A percentile compares a stretch with the other conserved stretches of the same genome.
These are phyloP conservation scores for Mycena maculata DNA, from an alignment of 768 basidiomycete genomes.

Conservation along the genomic window DNA sequence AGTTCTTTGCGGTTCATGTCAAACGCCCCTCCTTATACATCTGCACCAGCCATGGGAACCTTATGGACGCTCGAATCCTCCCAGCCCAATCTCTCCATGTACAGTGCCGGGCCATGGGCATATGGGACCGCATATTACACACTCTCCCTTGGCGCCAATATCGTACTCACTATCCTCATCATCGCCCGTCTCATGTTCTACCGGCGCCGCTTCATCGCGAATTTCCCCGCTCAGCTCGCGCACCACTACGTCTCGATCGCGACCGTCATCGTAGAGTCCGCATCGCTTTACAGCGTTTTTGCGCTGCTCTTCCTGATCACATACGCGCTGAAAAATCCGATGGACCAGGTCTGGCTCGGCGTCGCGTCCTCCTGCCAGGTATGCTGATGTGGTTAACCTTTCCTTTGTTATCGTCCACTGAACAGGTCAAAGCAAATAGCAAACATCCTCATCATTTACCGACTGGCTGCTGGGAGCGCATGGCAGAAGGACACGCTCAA, in stretches of 20 bases:
- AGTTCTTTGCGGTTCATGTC: not conserved
- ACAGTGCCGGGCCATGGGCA: constrained; percentile 48
- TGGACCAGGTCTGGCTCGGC: constrained; percentile 48
- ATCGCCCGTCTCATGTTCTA: constrained; percentile 46
- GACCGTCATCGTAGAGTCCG: constrained; percentile 55
- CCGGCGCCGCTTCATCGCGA: constrained; percentile 39
- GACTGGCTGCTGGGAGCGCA: constrained; percentile 6
- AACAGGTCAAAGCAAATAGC: not conserved
- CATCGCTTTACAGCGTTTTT: constrained; percentile 53
- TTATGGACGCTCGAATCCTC: constrained; percentile 57
- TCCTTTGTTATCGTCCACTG: too few species aligned
- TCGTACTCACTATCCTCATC: constrained; percentile 52
- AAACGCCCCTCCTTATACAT: not conserved
- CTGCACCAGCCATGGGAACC: constrained; percentile 50
- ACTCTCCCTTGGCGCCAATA: constrained; percentile 52
- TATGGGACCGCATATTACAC: constrained; percentile 52
- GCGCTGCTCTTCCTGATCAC: constrained; percentile 53
- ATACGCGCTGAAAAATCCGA: constrained; percentile 51
- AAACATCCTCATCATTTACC: constrained; percentile 14
- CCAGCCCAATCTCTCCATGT: constrained; percentile 54
- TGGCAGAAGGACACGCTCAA: constrained; percentile 18
- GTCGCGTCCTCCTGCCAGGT: too few species aligned
- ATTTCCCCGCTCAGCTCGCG: constrained; percentile 46
- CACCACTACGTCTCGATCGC: constrained; percentile 49
- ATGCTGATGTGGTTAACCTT: too few species aligned